Conservation (phyloP, 2,329 filamentous ascomycete species). For the Penicillium sp. region DNA sequence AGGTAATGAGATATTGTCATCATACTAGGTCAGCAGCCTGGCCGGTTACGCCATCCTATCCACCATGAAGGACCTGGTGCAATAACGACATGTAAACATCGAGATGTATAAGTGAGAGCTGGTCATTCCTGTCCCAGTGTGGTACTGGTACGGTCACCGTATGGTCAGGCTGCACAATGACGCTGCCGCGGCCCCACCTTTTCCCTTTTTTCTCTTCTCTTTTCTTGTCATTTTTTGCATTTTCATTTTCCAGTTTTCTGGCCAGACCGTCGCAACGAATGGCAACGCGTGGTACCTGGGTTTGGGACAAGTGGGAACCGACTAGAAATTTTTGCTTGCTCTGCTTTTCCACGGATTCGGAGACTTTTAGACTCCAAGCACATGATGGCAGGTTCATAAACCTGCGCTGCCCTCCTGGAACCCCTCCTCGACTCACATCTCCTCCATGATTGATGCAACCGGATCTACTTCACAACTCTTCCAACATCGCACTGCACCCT, state of each 20-base stretch:
- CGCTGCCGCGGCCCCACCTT: slow-evolving; percentile 17
- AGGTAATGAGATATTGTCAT: too few species aligned
- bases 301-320: slow-evolving; percentile 26
- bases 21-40: too few species aligned
- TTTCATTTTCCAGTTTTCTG: slow-evolving; percentile 16
- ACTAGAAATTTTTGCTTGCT: slow-evolving; percentile 21
- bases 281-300: slow-evolving; percentile 15
- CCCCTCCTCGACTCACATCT: too few species aligned
- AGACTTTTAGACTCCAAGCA: slow-evolving; percentile 17
- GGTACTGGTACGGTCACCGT: slow-evolving; percentile 6
- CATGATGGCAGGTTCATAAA: slow-evolving; percentile 28
- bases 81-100: too few species aligned
- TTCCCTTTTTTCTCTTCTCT: slow-evolving; percentile 9
- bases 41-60: too few species aligned
- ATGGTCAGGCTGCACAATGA: slow-evolving; percentile 29
- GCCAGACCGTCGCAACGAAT: slow-evolving; percentile 23
- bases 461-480: slow-evolving; percentile 24
- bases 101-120: too few species aligned
- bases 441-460: too few species aligned
- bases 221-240: slow-evolving; percentile 3
- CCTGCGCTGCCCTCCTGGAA: slow-evolving; percentile 17
- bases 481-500: slow-evolving; percentile 28
- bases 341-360: slow-evolving; percentile 27
- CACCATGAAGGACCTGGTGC: too few species aligned
- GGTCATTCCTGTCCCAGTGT: too few species aligned